These are phyloP conservation scores for Tulasnella sp. DNA, from an alignment of 768 basidiomycete species.

Conservation along the genomic window DNA sequence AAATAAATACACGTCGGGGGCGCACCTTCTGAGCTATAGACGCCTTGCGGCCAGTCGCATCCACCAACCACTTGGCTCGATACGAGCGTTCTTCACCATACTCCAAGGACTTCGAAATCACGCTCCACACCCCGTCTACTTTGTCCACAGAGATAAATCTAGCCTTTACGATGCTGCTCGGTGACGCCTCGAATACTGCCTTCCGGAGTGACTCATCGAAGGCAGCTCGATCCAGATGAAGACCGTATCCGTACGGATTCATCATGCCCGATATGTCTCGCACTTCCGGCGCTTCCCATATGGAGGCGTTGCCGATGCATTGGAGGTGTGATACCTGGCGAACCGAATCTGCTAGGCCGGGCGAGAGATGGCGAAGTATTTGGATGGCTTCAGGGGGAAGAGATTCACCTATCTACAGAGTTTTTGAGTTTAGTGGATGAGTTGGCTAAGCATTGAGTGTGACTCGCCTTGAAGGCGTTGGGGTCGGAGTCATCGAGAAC, in stretches of 20 bases:
- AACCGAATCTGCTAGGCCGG: conserved; percentile 17
- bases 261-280: conserved; percentile 27
- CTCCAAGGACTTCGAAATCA: neutral
- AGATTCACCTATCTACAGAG: conserved; percentile 29
- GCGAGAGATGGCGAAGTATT: neutral
- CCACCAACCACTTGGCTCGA: conserved; percentile 26
- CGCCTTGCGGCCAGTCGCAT: conserved; percentile 31
- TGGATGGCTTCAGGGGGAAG: conserved; percentile 26
- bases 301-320: conserved; percentile 29
- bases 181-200: neutral
- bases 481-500: conserved; percentile 28
- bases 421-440: neutral
- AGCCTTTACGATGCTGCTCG: conserved; percentile 15
- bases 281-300: conserved; percentile 24
- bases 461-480: conserved; percentile 25
- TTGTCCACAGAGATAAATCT: conserved; percentile 15
- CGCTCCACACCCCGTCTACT: neutral
- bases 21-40: conserved; percentile 24
- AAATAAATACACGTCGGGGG: neutral
- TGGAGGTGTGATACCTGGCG: conserved; percentile 19
- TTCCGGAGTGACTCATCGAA: conserved; percentile 28
- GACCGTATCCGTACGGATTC: conserved; percentile 28
- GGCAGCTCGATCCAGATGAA: conserved; percentile 27
- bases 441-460: neutral
- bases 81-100: conserved; percentile 13